These are phyloP conservation scores for Hymenoscyphus albidus DNA, from an alignment of 2,329 filamentous ascomycete species.

Conservation along the genomic window DNA sequence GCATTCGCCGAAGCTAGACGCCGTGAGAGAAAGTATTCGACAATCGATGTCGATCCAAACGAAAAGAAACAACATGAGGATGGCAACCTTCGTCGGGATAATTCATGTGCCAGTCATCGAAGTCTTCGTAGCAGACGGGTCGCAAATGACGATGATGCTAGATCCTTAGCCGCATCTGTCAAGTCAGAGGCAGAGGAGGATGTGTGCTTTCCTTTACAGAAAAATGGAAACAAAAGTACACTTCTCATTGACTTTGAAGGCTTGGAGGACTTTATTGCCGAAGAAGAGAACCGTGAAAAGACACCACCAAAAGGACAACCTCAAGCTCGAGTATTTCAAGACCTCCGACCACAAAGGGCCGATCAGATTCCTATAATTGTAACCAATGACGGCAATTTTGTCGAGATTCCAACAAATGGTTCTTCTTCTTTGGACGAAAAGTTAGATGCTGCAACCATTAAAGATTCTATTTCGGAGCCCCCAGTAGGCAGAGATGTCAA, in stretches of 20 bases:
- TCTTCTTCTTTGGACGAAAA: slow-evolving; percentile 47
- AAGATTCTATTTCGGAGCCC: slow-evolving; percentile 21
- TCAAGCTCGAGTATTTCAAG: slow-evolving; percentile 32
- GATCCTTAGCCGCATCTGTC: slow-evolving; percentile 58
- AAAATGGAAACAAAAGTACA: slow-evolving; percentile 66
- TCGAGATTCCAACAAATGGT: slow-evolving; percentile 47
- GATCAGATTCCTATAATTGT: slow-evolving; percentile 18
- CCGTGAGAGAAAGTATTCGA: slow-evolving; percentile 68
- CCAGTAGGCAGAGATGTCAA: slow-evolving; percentile 56
- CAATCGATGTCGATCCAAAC: slow-evolving; percentile 72
- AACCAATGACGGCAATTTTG: slow-evolving; percentile 54
- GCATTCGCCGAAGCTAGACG: slow-evolving; percentile 90
- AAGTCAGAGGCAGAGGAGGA: slow-evolving; percentile 74
- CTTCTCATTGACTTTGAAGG: slow-evolving; percentile 90
- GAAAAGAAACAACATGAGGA: slow-evolving; percentile 73
- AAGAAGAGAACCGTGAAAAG: slow-evolving; percentile 50
- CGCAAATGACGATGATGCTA: slow-evolving; percentile 58
- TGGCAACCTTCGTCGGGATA: slow-evolving; percentile 62
- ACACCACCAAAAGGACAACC: slow-evolving; percentile 32
- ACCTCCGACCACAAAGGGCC: slow-evolving; percentile 30
- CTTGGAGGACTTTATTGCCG: slow-evolving; percentile 82
- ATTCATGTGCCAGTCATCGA: slow-evolving; percentile 64
- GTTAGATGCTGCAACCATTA: slow-evolving; percentile 28
- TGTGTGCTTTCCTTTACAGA: slow-evolving; percentile 77
- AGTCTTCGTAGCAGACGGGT: slow-evolving; percentile 54